Percentiles rank a stretch among this genome's conserved stretches.
Conservation (phyloP, 495 filamentous ascomycete genomes). For the Trichoderma erinaceum region DNA sequence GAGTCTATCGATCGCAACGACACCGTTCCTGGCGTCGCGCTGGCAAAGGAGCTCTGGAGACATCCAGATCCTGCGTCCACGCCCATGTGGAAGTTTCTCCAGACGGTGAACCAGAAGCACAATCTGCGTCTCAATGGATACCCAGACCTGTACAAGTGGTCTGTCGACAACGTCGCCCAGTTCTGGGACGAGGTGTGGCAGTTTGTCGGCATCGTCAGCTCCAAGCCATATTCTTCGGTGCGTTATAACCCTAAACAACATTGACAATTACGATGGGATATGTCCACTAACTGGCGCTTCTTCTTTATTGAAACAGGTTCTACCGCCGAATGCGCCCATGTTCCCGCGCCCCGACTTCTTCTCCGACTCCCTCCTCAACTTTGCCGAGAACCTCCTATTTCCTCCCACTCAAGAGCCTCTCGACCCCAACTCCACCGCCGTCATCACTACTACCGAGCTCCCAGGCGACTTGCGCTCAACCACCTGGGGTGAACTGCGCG, state of each 20-base stretch:
- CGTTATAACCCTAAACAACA: conserved; percentile 18
- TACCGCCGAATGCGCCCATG: conserved; percentile 58
- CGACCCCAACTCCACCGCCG: conserved; percentile 55
- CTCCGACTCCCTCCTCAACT: conserved; percentile 69
- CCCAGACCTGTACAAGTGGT: conserved; percentile 73
- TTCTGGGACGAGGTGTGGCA: conserved; percentile 89
- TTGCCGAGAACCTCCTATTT: conserved; percentile 87
- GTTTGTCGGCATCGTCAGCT: conserved; percentile 63
- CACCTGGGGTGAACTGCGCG: conserved; percentile 75
- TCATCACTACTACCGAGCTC: conserved; percentile 67
- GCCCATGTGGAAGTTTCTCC: conserved; percentile 64
- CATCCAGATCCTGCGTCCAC: conserved; percentile 62
- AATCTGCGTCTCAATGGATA: conserved; percentile 56
- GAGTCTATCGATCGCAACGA: background rate
- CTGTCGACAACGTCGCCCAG: conserved; percentile 60
- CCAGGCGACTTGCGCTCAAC: conserved; percentile 47
- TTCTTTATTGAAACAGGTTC: conserved; percentile 46
- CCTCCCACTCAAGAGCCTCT: conserved; percentile 44
- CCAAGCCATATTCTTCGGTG: conserved; percentile 56
- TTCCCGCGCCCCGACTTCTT: conserved; percentile 88
- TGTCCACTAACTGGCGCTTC: background rate
- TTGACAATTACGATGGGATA: background rate
- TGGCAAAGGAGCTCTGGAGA: conserved; percentile 57
- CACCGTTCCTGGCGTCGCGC: conserved; percentile 18
- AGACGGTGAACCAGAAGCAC: conserved; percentile 62